These are phyloP conservation scores for Crucibulum laeve DNA, from an alignment of 768 basidiomycete species.

Conservation along the genomic window DNA sequence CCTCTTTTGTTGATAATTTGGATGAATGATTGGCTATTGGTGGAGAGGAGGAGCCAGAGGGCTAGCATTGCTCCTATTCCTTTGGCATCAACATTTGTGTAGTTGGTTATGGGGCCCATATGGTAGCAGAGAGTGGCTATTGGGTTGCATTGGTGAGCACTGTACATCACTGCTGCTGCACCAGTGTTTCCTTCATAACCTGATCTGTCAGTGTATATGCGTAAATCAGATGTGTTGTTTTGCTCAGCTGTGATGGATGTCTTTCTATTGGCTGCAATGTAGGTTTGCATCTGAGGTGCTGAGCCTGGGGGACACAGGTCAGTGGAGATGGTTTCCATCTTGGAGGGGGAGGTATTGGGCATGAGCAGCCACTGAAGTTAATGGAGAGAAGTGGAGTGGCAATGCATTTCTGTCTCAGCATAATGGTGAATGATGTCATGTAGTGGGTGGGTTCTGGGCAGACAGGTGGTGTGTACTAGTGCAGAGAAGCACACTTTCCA, in stretches of 20 bases:
- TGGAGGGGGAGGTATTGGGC: neutral
- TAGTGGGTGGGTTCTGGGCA: slow-evolving; percentile 11
- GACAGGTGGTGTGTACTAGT: slow-evolving; percentile 6
- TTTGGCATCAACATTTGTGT: neutral
- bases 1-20: neutral
- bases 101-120: neutral
- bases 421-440: neutral
- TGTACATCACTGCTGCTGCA: slow-evolving; percentile 24
- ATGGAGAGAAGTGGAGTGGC: neutral
- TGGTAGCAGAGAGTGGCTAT: neutral
- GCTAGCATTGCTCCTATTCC: neutral
- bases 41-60: neutral
- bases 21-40: neutral
- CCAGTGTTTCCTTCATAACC: slow-evolving; percentile 19
- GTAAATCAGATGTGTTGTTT: neutral
- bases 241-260: neutral
- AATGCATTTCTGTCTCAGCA: neutral
- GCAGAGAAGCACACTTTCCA: slow-evolving; percentile 7
- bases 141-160: no score
- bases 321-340: neutral
- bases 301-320: neutral
- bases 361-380: neutral
- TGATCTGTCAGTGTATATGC: slow-evolving; percentile 24
- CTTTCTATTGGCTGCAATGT: neutral
- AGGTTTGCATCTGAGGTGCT: neutral